phyloP scores from a whole-genome alignment of 176 grass and related monocot species.

The Puccinellia tenuiflora region DNA sequence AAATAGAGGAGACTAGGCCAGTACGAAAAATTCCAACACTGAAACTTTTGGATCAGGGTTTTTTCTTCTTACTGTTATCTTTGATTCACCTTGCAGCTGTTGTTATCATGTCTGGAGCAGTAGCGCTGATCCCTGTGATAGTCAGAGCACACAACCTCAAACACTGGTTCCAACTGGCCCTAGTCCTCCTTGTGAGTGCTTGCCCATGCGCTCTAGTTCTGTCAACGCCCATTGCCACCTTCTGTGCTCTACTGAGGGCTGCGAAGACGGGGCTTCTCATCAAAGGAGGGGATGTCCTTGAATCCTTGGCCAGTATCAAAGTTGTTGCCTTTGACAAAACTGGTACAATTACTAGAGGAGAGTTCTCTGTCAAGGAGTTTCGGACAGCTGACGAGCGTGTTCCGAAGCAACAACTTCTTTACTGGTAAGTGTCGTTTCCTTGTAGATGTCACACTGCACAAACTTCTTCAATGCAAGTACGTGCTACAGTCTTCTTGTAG shows the following conservation, averaged over 20 bases:
- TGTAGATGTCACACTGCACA: neutral
- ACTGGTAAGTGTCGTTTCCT: slow-evolving; percentile 35
- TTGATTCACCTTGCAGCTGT: slow-evolving; percentile 62
- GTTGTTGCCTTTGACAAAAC: slow-evolving; percentile 93
- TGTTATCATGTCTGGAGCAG: slow-evolving; percentile 51
- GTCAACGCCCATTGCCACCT: slow-evolving; percentile 83
- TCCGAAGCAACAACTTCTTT: slow-evolving; percentile 50
- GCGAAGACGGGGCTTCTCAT: slow-evolving; percentile 70
- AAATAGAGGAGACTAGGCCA: neutral
- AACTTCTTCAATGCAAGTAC: neutral
- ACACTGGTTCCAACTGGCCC: slow-evolving; percentile 60
- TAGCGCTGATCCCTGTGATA: slow-evolving; percentile 63
- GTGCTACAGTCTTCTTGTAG: neutral
- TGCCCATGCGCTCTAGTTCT: slow-evolving; percentile 91
- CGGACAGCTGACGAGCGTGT: slow-evolving; percentile 24
- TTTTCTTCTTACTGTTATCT: slow-evolving; percentile 21
- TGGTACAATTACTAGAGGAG: slow-evolving; percentile 87
- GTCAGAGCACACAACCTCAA: slow-evolving; percentile 40
- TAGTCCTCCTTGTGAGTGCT: slow-evolving; percentile 88
- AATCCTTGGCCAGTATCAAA: slow-evolving; percentile 60
- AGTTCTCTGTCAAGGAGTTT: slow-evolving; percentile 75
- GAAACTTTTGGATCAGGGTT: neutral
- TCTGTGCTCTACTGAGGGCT: slow-evolving; percentile 81
- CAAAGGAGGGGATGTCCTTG: slow-evolving; percentile 95
- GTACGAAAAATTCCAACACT: neutral